Evolutionary conservation across 441 rosid species (phyloP).

Genomic region (Populus hybrid): DNA sequence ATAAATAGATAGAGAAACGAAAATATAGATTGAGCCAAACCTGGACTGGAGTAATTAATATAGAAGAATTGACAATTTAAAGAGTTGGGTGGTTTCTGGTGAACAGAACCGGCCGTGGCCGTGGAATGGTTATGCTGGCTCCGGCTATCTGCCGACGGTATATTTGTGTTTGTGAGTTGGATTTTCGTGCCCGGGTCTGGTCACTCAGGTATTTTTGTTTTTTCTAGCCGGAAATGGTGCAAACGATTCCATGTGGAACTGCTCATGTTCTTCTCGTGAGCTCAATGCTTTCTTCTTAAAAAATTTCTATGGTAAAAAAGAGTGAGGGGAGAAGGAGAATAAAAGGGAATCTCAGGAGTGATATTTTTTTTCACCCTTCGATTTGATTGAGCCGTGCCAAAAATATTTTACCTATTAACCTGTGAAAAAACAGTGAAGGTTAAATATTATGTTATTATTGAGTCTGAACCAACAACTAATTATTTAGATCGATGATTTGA

Average conservation of each 20-base stretch:
- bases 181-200: background rate
- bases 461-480: too few relatives aligned
- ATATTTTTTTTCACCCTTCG: background rate
- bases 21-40: background rate
- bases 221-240: background rate
- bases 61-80: background rate
- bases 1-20: background rate
- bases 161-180: background rate
- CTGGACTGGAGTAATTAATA: background rate
- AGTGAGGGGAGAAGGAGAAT: background rate
- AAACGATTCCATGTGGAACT: constrained; percentile 20
- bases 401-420: background rate
- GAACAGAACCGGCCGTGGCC: background rate
- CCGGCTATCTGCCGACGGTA: constrained; percentile 1
- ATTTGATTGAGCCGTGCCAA: too few relatives aligned
- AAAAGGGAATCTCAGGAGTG: background rate
- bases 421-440: background rate
- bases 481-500: too few relatives aligned
- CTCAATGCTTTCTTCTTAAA: constrained; percentile 3
- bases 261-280: constrained; percentile 32
- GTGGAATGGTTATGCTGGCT: background rate
- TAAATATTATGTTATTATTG: too few relatives aligned
- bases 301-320: too few relatives aligned
- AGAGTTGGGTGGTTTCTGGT: background rate
- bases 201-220: background rate